phyloP scores from a whole-genome alignment of 2,329 filamentous ascomycete species.

The Colletotrichum zoysiae region DNA sequence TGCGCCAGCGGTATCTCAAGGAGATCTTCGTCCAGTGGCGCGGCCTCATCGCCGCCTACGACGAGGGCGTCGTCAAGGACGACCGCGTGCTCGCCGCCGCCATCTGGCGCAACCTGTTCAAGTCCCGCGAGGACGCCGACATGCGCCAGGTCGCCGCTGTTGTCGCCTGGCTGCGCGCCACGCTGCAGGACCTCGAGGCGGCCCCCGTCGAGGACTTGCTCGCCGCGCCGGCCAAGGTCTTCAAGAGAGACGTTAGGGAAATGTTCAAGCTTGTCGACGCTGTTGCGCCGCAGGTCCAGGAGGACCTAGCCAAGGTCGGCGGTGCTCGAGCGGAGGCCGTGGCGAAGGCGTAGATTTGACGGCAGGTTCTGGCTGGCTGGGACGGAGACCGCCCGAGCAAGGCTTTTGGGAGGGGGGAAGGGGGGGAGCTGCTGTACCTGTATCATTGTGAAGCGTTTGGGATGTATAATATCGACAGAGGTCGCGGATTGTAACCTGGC shows the following conservation, averaged over 20 bases:
- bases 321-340: slow-evolving; percentile 39
- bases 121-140: slow-evolving; percentile 69
- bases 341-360: slow-evolving; percentile 40
- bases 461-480: slow-evolving; percentile 11
- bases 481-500: slow-evolving; percentile 11
- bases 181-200: slow-evolving; percentile 62
- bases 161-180: slow-evolving; percentile 68
- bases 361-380: slow-evolving; percentile 20
- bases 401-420: neutral
- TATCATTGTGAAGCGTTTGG: neutral
- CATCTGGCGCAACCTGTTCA: slow-evolving; percentile 94
- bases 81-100: slow-evolving; percentile 84
- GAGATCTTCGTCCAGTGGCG: slow-evolving; percentile 96
- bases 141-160: slow-evolving; percentile 64
- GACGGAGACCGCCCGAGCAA: slow-evolving; percentile 8
- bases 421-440: neutral
- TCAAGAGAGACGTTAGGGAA: slow-evolving; percentile 57
- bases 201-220: slow-evolving; percentile 60
- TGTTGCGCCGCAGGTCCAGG: slow-evolving; percentile 43
- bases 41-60: slow-evolving; percentile 85
- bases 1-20: slow-evolving; percentile 79
- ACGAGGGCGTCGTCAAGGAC: slow-evolving; percentile 82
- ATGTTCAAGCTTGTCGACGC: slow-evolving; percentile 56
- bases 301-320: slow-evolving; percentile 23
- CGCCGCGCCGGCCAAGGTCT: slow-evolving; percentile 54